A percentile compares a stretch with the other conserved stretches of the same genome.
phyloP scores from a whole-genome alignment of 148 eudicot genomes.

The Dysphania ambrosioides region DNA sequence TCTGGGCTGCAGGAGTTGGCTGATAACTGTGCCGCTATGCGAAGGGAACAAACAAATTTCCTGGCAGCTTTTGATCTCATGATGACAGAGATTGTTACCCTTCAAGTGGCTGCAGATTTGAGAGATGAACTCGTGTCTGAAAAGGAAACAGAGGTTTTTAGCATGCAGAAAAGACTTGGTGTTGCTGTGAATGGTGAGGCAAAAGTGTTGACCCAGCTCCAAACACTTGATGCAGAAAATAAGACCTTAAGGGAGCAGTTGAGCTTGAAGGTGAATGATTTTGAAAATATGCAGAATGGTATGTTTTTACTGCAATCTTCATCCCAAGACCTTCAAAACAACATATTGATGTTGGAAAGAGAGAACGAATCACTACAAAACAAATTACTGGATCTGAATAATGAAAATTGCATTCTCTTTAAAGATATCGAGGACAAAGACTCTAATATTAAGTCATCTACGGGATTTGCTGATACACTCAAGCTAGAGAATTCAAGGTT shows the following conservation, averaged over 20 bases:
- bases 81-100: constrained; percentile 41
- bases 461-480: constrained; percentile 6
- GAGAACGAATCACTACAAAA: constrained; percentile 36
- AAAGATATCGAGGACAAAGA: constrained; percentile 41
- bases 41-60: constrained; percentile 18
- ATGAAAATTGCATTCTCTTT: constrained; percentile 27
- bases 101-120: constrained; percentile 37
- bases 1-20: constrained; percentile 49
- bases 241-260: constrained; percentile 25
- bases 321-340: constrained; percentile 33
- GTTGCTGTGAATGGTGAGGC: constrained; percentile 35
- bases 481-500: constrained; percentile 31
- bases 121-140: constrained; percentile 43
- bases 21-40: constrained; percentile 33
- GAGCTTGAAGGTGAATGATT: constrained; percentile 27
- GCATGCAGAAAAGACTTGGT: constrained; percentile 34
- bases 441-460: constrained; percentile 35
- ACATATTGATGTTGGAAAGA: constrained; percentile 35
- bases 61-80: constrained; percentile 40
- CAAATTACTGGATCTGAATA: constrained; percentile 32
- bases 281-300: constrained; percentile 21
- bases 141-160: constrained; percentile 40
- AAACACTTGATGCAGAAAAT: constrained; percentile 33
- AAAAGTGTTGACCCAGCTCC: constrained; percentile 30
- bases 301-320: constrained; percentile 27